Percentiles rank a stretch among this genome's conserved stretches.
Conservation (phyloP, 179 eudicot species). For the Beta macrorhiza region DNA sequence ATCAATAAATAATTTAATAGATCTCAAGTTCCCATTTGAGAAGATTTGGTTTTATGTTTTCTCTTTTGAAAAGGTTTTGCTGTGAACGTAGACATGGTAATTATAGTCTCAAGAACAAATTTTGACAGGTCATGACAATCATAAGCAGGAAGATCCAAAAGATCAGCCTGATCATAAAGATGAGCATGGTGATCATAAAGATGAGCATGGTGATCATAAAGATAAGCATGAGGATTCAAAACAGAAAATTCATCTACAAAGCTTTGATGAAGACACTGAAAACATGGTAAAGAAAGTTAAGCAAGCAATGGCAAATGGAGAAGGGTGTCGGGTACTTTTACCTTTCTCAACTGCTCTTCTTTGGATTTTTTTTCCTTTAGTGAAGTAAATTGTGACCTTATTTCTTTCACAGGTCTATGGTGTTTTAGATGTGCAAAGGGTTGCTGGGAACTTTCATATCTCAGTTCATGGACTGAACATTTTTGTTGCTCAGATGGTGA, state of each 20-base stretch:
- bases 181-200: constrained; percentile 54
- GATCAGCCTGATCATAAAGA: constrained; percentile 26
- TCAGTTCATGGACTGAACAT: constrained; percentile 96
- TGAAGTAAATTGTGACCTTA: constrained; percentile 15
- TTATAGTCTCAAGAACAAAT: constrained; percentile 17
- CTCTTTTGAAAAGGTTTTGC: not conserved
- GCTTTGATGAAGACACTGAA: constrained; percentile 81
- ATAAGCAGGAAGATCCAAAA: constrained; percentile 14
- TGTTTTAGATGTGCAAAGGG: constrained; percentile 91
- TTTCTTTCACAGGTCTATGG: constrained; percentile 75
- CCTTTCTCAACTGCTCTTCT: not conserved
- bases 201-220: constrained; percentile 54
- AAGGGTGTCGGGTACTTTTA: constrained; percentile 87
- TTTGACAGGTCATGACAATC: constrained; percentile 31
- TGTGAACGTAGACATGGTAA: not conserved
- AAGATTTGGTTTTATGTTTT: not conserved
- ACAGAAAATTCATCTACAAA: constrained; percentile 55
- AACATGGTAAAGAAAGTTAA: constrained; percentile 74
- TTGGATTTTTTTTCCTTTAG: not conserved
- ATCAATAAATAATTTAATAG: not conserved
- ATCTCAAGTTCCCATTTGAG: not conserved
- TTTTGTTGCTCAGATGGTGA: constrained; percentile 93
- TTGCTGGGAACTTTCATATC: constrained; percentile 97
- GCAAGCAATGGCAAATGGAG: constrained; percentile 71
- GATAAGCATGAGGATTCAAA: constrained; percentile 52